phyloP scores from a whole-genome alignment of 345 rosid species.

The Citrus glauca region DNA sequence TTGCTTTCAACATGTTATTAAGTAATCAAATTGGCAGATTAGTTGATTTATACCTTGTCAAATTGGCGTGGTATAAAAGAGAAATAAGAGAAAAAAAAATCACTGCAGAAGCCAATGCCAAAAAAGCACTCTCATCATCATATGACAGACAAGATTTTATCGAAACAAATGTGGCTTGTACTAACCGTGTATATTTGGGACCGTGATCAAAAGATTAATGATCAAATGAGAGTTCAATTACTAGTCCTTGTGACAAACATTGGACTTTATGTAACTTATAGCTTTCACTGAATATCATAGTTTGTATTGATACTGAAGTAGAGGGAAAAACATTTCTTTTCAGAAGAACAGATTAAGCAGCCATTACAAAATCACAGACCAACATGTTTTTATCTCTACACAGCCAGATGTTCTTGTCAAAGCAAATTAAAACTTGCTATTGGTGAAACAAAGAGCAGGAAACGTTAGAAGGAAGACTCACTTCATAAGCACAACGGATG shows the following conservation, averaged over 20 bases:
- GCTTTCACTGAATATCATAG: not conserved
- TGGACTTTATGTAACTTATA: not conserved
- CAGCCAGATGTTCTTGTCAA: not conserved
- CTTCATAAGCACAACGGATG: conserved; percentile 71
- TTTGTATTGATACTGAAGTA: not conserved
- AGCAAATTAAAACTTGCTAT: not conserved
- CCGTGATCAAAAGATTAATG: not conserved
- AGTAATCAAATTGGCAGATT: not conserved
- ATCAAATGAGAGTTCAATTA: not conserved
- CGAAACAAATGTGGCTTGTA: not conserved
- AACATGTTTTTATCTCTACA: not conserved
- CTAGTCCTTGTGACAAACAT: no score
- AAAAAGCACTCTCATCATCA: not conserved
- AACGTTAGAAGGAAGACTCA: conserved; percentile 31
- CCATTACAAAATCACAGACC: not conserved
- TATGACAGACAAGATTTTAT: not conserved
- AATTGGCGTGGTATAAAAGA: not conserved
- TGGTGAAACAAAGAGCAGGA: not conserved
- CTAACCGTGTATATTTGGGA: not conserved
- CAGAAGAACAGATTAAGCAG: not conserved
- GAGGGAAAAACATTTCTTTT: not conserved
- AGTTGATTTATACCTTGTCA: not conserved
- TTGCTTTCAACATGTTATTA: not conserved
- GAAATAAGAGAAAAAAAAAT: not conserved
- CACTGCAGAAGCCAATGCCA: not conserved